These are phyloP conservation scores for Quercus agrifolia DNA, from an alignment of 306 rosid species.

Conservation along the genomic window DNA sequence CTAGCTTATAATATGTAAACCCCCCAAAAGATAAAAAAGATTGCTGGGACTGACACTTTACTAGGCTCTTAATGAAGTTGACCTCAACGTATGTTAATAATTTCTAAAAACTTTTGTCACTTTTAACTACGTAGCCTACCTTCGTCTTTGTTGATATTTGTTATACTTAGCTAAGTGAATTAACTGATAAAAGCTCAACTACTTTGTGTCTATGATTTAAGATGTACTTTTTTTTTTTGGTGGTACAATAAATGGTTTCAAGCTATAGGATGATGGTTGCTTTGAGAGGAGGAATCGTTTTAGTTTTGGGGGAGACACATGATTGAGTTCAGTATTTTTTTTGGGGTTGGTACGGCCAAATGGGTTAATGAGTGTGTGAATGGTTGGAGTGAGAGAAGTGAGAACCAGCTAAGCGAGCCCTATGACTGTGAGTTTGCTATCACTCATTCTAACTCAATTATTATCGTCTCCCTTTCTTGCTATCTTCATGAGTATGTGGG, in stretches of 20 bases:
- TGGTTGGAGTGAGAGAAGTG: background rate
- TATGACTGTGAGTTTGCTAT: background rate
- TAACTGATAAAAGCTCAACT: background rate
- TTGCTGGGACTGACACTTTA: no score
- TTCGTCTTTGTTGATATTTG: background rate
- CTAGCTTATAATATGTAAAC: no score
- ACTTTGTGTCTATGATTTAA: background rate
- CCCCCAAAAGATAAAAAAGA: no score
- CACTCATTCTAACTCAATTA: constrained; percentile 2
- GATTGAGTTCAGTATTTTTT: background rate
- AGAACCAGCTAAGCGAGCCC: constrained; percentile 5
- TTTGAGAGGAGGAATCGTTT: background rate
- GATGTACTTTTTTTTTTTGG: background rate
- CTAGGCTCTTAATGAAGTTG: no score
- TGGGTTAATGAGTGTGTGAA: background rate
- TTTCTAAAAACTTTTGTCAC: background rate
- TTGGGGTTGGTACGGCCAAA: background rate
- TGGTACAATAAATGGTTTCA: background rate
- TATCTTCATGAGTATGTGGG: constrained; percentile 1
- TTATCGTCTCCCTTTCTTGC: background rate
- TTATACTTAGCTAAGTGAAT: background rate
- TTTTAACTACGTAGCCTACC: background rate
- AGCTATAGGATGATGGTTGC: constrained; percentile 4
- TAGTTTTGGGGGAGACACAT: background rate
- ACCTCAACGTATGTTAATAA: background rate